phyloP scores from a whole-genome alignment of 805 yeast species.

The Debaryomyces hansenii region DNA sequence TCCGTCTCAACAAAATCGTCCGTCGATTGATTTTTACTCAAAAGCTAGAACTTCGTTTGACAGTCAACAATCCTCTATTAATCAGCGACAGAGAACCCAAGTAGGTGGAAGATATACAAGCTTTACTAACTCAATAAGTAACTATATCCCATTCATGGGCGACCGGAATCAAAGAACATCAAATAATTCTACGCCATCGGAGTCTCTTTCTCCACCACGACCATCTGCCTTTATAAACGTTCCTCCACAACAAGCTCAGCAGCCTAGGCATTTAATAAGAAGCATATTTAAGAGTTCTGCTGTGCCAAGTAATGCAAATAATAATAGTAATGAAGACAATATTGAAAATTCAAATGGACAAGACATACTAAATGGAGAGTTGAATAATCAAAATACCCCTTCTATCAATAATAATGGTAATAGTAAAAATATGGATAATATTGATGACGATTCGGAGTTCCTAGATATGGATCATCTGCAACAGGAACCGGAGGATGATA shows the following conservation, averaged over 20 bases:
- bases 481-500: constrained; percentile 20
- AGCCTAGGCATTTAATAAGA: constrained; percentile 29
- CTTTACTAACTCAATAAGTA: constrained; percentile 36
- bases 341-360: not conserved
- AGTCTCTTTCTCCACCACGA: constrained; percentile 14
- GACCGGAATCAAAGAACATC: constrained; percentile 24
- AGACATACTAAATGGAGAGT: constrained; percentile 2
- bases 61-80: constrained; percentile 20
- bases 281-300: constrained; percentile 28
- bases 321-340: not conserved
- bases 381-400: not conserved
- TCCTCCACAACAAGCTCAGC: constrained; percentile 5
- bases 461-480: constrained; percentile 20
- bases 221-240: constrained; percentile 8
- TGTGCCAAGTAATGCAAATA: constrained; percentile 4
- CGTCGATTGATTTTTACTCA: constrained; percentile 33
- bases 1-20: constrained; percentile 26
- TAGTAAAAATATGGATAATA: constrained; percentile 1
- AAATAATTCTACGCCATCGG: constrained; percentile 9
- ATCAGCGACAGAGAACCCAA: constrained; percentile 14
- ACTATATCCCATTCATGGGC: constrained; percentile 43
- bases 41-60: constrained; percentile 31
- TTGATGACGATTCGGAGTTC: constrained; percentile 10
- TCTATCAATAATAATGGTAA: constrained; percentile 2
- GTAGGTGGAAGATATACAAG: constrained; percentile 27